phyloP scores from a whole-genome alignment of 1,284 basidiomycete genomes.

The Leucoagaricus sp. region DNA sequence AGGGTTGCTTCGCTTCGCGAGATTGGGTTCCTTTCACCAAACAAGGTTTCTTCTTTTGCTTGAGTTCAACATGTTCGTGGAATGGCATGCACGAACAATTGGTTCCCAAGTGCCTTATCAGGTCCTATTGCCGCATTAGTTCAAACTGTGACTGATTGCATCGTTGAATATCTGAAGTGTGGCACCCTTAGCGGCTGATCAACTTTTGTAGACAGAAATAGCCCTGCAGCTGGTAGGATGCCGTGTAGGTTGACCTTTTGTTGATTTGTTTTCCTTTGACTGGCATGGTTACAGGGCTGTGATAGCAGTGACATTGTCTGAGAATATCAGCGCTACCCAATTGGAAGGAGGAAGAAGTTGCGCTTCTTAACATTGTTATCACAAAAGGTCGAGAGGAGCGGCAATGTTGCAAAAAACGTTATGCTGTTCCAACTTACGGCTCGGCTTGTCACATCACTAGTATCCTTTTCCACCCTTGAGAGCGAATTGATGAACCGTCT shows the following conservation, averaged over 20 bases:
- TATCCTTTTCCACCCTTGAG: too few species aligned
- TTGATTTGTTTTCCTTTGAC: neutral
- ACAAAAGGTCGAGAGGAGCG: too few species aligned
- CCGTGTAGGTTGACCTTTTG: neutral
- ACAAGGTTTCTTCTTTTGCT: neutral
- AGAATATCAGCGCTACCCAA: too few species aligned
- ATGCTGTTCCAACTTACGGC: too few species aligned
- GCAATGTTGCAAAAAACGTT: too few species aligned
- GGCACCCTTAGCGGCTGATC: neutral
- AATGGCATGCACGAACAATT: neutral
- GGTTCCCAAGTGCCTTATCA: conserved; percentile 10
- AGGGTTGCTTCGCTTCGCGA: neutral
- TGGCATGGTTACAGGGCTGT: neutral
- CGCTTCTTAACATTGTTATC: too few species aligned
- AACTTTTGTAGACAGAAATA: neutral
- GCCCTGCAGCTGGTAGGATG: neutral
- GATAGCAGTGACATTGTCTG: neutral
- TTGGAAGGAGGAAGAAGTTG: too few species aligned
- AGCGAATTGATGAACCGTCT: too few species aligned
- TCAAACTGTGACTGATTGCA: neutral
- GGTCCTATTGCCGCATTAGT: conserved; percentile 10
- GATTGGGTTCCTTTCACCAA: conserved; percentile 5
- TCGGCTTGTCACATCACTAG: too few species aligned
- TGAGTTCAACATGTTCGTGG: neutral
- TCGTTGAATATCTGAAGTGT: neutral